These are phyloP conservation scores for Coemansia sp. DNA, from an alignment of 192 early-diverging fungal species.

Conservation along the genomic window DNA sequence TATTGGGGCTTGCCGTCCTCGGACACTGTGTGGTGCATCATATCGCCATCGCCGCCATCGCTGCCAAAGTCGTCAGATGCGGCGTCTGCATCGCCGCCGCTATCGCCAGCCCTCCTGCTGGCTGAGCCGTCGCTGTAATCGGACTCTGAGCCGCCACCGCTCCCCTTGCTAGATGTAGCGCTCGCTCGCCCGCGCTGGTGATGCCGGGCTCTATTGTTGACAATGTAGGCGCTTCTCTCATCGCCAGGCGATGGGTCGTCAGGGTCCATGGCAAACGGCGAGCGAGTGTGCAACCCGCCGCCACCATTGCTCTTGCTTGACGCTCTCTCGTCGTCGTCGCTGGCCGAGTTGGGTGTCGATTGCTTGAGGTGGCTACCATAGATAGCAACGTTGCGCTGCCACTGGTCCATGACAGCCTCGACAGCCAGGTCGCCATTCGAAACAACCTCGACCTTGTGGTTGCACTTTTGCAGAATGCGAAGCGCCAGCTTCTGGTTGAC, in stretches of 20 bases:
- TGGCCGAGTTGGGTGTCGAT: slow-evolving; percentile 10
- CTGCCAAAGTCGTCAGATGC: not conserved
- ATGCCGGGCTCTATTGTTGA: not conserved
- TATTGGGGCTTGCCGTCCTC: slow-evolving; percentile 15
- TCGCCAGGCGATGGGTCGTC: slow-evolving; percentile 26
- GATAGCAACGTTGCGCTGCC: slow-evolving; percentile 39
- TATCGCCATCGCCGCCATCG: not conserved
- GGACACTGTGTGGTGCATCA: not conserved
- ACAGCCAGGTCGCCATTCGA: slow-evolving; percentile 81
- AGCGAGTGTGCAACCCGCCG: slow-evolving; percentile 3
- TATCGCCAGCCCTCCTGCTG: not conserved
- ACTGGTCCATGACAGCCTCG: slow-evolving; percentile 64
- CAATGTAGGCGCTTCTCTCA: slow-evolving; percentile 15
- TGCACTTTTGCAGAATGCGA: slow-evolving; percentile 73
- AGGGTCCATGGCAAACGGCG: slow-evolving; percentile 29
- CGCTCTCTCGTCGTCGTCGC: slow-evolving; percentile 15
- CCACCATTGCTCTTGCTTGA: slow-evolving; percentile 1
- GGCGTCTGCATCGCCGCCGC: not conserved
- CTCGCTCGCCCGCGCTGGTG: not conserved
- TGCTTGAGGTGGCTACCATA: slow-evolving; percentile 32
- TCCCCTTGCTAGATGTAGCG: not conserved
- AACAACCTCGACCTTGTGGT: slow-evolving; percentile 76
- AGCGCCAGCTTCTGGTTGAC: slow-evolving; percentile 86
- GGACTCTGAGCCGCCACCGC: not conserved
- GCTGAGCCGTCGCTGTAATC: not conserved